A percentile compares a stretch with the other conserved stretches of the same genome.
Evolutionary conservation across 2,329 filamentous ascomycete species (phyloP).

Genomic region (Chrysosporium keratinophilum): DNA sequence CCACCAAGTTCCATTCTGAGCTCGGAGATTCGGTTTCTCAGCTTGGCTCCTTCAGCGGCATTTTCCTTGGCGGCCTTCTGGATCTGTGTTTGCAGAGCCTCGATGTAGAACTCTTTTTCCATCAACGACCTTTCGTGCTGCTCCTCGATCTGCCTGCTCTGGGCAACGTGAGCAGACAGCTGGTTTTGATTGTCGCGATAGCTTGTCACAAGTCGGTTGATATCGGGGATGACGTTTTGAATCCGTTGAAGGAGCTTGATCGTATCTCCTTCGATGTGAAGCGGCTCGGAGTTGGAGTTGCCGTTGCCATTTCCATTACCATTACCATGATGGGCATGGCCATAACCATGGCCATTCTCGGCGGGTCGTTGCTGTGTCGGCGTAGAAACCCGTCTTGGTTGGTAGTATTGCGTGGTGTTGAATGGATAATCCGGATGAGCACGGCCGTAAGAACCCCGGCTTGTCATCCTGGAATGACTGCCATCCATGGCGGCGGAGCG

Average conservation of each 20-base stretch:
- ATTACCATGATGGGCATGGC: no score
- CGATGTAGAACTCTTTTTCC: conserved; percentile 46
- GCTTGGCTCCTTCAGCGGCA: conserved; percentile 37
- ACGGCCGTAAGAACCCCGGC: conserved; percentile 21
- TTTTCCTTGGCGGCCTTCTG: conserved; percentile 41
- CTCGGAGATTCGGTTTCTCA: conserved; percentile 38
- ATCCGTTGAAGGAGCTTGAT: conserved; percentile 36
- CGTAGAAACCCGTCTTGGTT: conserved; percentile 24
- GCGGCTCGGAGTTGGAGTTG: neutral
- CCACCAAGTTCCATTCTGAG: conserved; percentile 43
- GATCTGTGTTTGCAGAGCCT: conserved; percentile 42
- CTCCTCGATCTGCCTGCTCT: conserved; percentile 40
- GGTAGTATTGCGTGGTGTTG: conserved; percentile 21
- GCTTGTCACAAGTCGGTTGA: conserved; percentile 35
- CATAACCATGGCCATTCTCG: conserved; percentile 21
- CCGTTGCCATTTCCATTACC: no score
- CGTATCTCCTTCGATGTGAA: conserved; percentile 22
- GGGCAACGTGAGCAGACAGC: conserved; percentile 40
- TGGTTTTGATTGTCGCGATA: conserved; percentile 45
- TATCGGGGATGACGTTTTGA: conserved; percentile 39
- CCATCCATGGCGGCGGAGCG: conserved; percentile 32
- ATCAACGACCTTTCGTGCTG: conserved; percentile 44
- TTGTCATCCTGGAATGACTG: conserved; percentile 21
- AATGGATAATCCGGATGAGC: conserved; percentile 26
- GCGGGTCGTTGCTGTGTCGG: conserved; percentile 20